Percentiles rank a stretch among this genome's conserved stretches.
These are phyloP conservation scores for Cynanchum wilfordii DNA, from an alignment of 257 asterid genomes.

Conservation along the genomic window DNA sequence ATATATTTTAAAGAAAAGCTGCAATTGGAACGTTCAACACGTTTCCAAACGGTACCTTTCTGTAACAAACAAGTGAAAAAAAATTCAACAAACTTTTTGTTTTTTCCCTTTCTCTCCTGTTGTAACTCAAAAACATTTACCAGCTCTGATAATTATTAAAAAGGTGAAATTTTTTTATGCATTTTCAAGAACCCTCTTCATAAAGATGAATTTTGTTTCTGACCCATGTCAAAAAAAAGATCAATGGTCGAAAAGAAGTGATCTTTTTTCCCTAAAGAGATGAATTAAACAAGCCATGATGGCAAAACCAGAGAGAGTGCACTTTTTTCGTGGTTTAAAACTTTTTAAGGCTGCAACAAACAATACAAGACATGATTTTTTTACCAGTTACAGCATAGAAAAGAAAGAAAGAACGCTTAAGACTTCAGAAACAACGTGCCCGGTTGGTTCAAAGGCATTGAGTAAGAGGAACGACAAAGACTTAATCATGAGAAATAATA, in stretches of 20 bases:
- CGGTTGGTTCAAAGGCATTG: slow-evolving; percentile 30
- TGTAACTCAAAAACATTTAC: neutral
- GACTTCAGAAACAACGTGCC: slow-evolving; percentile 40
- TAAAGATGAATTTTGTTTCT: slow-evolving; percentile 5
- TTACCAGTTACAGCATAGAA: slow-evolving; percentile 4
- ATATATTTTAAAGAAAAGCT: slow-evolving; percentile 5
- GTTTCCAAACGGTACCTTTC: slow-evolving; percentile 35
- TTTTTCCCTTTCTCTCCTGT: neutral
- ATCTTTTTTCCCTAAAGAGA: neutral
- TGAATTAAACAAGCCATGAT: slow-evolving; percentile 8
- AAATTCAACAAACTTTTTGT: neutral
- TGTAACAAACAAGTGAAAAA: slow-evolving; percentile 28
- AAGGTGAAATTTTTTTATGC: neutral
- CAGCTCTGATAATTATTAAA: neutral
- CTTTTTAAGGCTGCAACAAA: neutral
- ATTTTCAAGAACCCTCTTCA: slow-evolving; percentile 5
- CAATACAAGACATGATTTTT: neutral
- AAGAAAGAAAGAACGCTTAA: slow-evolving; percentile 27
- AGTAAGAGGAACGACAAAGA: slow-evolving; percentile 35
- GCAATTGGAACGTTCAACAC: slow-evolving; percentile 25
- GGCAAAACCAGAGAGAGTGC: slow-evolving; percentile 4
- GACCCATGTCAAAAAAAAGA: slow-evolving; percentile 5
- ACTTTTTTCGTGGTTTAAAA: slow-evolving; percentile 12
- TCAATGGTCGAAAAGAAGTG: neutral
- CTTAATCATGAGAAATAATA: slow-evolving; percentile 20